Conservation (phyloP, 768 basidiomycete genomes). For the Chalciporus pseudorubinellus region DNA sequence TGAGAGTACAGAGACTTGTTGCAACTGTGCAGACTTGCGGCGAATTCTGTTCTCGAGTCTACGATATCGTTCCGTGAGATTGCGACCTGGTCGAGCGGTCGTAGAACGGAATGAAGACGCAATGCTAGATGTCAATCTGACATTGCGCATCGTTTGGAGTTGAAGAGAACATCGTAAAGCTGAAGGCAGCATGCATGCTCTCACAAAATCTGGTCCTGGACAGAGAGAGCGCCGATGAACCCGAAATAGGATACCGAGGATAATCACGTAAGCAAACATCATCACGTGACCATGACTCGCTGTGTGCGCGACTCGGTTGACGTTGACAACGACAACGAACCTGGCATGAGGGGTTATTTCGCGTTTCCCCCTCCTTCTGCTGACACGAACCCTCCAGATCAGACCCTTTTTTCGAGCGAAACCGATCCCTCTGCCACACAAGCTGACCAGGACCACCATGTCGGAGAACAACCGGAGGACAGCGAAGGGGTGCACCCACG, state of each 20-base stretch:
- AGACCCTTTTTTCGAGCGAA: not conserved
- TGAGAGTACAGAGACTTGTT: conserved; percentile 29
- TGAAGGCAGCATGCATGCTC: conserved; percentile 20
- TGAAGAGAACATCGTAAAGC: conserved; percentile 3
- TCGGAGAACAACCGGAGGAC: not conserved
- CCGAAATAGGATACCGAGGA: no score
- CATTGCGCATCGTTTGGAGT: not conserved
- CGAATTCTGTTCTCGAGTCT: conserved; percentile 55
- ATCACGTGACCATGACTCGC: no score
- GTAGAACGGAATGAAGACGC: not conserved
- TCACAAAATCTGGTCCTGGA: no score
- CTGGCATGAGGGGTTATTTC: conserved; percentile 25
- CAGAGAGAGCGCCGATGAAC: no score
- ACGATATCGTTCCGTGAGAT: conserved; percentile 55
- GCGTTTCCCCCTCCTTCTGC: conserved; percentile 20
- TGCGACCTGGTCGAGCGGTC: conserved; percentile 45
- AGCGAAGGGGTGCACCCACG: not conserved
- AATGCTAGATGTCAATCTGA: conserved; percentile 9
- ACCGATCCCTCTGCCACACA: conserved; percentile 1
- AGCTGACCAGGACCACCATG: not conserved
- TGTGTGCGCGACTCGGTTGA: no score
- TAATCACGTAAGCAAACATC: not conserved
- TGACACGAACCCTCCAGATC: not conserved
- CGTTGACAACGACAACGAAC: no score
- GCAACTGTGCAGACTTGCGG: conserved; percentile 39